These are phyloP conservation scores for Trichoderma sp. DNA, from an alignment of 2,329 filamentous ascomycete species.

Conservation along the genomic window DNA sequence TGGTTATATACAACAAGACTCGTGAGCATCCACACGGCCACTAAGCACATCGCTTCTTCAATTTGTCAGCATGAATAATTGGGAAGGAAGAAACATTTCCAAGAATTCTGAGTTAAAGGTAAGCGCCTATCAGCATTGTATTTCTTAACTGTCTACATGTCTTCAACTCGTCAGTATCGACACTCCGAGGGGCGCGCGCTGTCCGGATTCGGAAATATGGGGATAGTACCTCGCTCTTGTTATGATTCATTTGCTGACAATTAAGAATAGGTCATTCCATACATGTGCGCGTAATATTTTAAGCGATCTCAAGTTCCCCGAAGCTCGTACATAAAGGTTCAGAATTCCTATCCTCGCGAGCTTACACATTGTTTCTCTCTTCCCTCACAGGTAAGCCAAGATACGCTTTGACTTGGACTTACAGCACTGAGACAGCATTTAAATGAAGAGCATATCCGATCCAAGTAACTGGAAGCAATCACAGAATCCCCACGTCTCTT, in stretches of 20 bases:
- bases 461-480: not conserved
- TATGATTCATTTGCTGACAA: not conserved
- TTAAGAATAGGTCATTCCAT: not conserved
- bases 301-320: not conserved
- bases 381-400: not conserved
- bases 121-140: not conserved
- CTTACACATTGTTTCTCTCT: not conserved
- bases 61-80: not conserved
- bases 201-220: not conserved
- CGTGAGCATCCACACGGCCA: not conserved
- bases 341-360: not conserved
- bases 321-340: not conserved
- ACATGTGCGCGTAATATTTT: not conserved
- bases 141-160: not conserved
- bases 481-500: not conserved
- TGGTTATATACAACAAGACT: not conserved
- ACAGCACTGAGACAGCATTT: not conserved
- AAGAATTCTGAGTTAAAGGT: not conserved
- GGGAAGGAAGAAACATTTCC: not conserved
- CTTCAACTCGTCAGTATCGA: not conserved
- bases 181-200: not conserved
- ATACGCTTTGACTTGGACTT: no score
- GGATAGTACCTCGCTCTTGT: not conserved
- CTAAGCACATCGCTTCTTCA: not conserved
- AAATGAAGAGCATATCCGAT: not conserved